These are phyloP conservation scores for Solanum raphanifolium DNA, from an alignment of 257 asterid species.

Conservation along the genomic window DNA sequence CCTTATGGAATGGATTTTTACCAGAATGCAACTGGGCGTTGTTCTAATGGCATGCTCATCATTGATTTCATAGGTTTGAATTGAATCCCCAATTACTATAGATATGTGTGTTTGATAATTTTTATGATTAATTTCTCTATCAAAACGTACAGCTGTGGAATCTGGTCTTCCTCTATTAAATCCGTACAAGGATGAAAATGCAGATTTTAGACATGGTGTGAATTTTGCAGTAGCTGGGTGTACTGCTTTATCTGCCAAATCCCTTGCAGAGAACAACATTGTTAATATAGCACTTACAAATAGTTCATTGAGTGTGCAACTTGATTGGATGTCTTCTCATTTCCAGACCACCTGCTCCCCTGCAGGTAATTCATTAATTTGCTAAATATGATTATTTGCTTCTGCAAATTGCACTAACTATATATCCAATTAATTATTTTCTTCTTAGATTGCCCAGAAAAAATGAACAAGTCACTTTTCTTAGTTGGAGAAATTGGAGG, in stretches of 20 bases:
- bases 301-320: constrained; percentile 12
- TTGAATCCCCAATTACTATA: neutral
- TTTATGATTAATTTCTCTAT: neutral
- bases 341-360: neutral
- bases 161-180: constrained; percentile 5
- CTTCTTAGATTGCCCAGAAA: neutral
- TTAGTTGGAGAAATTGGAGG: constrained; percentile 16
- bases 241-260: constrained; percentile 3
- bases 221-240: constrained; percentile 15
- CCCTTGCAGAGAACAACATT: neutral
- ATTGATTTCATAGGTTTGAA: constrained; percentile 7
- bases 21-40: constrained; percentile 6
- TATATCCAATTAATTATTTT: neutral
- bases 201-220: constrained; percentile 5
- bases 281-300: neutral
- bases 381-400: neutral
- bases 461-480: neutral
- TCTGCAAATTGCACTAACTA: neutral
- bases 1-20: constrained; percentile 5
- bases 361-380: neutral
- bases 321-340: constrained; percentile 14
- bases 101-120: neutral
- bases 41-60: constrained; percentile 9
- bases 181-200: neutral
- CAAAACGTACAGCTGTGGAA: neutral